Percentiles rank a stretch among this genome's conserved stretches.
Evolutionary conservation across 129 eudicot genomes (phyloP).

Genomic region (Mikania micrantha): DNA sequence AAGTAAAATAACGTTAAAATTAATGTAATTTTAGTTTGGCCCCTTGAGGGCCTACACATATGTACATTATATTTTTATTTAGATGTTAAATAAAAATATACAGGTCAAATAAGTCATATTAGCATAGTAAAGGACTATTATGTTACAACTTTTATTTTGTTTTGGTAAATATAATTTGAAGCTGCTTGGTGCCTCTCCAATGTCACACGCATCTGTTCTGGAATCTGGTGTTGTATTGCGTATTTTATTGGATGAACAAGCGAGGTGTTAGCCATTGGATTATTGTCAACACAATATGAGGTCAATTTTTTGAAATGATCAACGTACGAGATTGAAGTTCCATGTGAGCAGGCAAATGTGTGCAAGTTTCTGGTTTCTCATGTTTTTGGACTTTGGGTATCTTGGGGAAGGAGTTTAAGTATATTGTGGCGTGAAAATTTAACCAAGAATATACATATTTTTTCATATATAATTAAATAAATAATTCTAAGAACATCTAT

Average conservation of each 20-base stretch:
- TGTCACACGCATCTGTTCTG: slow-evolving; percentile 19
- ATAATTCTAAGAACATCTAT: neutral
- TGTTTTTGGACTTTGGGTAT: neutral
- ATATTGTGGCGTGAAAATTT: neutral
- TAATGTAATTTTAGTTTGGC: too few relatives aligned
- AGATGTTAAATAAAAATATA: neutral
- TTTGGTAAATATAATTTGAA: neutral
- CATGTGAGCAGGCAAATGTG: slow-evolving; percentile 1
- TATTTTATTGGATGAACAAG: slow-evolving; percentile 6
- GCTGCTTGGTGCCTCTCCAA: slow-evolving; percentile 19
- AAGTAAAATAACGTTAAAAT: too few relatives aligned
- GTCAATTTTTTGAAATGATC: slow-evolving; percentile 3
- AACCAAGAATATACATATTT: neutral
- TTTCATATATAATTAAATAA: neutral
- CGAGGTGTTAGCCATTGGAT: slow-evolving; percentile 12
- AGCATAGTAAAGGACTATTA: slow-evolving; percentile 6
- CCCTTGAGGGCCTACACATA: too few relatives aligned
- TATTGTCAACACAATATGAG: neutral
- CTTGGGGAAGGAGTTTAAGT: slow-evolving; percentile 20
- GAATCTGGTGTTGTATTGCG: slow-evolving; percentile 5
- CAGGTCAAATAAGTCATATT: slow-evolving; percentile 1
- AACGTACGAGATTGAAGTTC: slow-evolving; percentile 3
- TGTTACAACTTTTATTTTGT: neutral
- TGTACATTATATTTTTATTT: too few relatives aligned
- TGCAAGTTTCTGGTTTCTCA: neutral